Evolutionary conservation across 2,329 filamentous ascomycete genomes (phyloP).

Genomic region (Aphanocladium album): DNA sequence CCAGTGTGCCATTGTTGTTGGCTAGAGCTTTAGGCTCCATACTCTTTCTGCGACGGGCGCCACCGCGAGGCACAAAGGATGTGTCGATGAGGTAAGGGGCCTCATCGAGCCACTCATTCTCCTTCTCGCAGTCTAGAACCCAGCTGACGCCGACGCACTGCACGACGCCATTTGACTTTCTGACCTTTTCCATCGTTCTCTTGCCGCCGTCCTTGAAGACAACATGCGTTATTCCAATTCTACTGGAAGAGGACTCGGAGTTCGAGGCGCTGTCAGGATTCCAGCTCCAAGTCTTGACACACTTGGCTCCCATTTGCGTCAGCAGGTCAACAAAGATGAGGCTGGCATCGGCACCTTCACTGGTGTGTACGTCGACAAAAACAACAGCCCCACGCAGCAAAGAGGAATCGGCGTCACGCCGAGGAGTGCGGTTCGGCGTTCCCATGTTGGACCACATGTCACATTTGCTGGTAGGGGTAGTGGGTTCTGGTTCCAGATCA

Average conservation of each 20-base stretch:
- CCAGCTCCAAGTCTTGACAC: constrained; percentile 73
- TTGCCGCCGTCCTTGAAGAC: constrained; percentile 84
- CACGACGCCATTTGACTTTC: constrained; percentile 66
- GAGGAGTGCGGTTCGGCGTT: constrained; percentile 53
- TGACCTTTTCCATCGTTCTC: constrained; percentile 75
- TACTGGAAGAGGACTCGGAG: constrained; percentile 36
- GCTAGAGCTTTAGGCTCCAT: constrained; percentile 71
- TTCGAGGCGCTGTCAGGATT: constrained; percentile 43
- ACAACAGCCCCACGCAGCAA: constrained; percentile 69
- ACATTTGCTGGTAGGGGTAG: constrained; percentile 34
- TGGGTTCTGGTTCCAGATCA: constrained; percentile 17
- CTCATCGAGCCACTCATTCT: constrained; percentile 74
- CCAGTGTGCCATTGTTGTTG: constrained; percentile 62
- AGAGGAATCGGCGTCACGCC: constrained; percentile 45
- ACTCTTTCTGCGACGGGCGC: constrained; percentile 68
- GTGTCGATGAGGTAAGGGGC: constrained; percentile 64
- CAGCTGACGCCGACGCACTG: constrained; percentile 84
- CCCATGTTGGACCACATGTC: constrained; percentile 50
- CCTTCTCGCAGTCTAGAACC: constrained; percentile 78
- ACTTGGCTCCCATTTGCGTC: constrained; percentile 74
- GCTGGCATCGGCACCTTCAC: constrained; percentile 74
- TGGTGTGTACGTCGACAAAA: constrained; percentile 78
- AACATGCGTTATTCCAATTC: constrained; percentile 78
- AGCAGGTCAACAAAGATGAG: constrained; percentile 77
- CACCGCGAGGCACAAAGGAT: constrained; percentile 61